Evolutionary conservation across 2,329 filamentous ascomycete genomes (phyloP), one percentile per base, ranked within the genome.

Genomic region (Xylogone sp.): DNA sequence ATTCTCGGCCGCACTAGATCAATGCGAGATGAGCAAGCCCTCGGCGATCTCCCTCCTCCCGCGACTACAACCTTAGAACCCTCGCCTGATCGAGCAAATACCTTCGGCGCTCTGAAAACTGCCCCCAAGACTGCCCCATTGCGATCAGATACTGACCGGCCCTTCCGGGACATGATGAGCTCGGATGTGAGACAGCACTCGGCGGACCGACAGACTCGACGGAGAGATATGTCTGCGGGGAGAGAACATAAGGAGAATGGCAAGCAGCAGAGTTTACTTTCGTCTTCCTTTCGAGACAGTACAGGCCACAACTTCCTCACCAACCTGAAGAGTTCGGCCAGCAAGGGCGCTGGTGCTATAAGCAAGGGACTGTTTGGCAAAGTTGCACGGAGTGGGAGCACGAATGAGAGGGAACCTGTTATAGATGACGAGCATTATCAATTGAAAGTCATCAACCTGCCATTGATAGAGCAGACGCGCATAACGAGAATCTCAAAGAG

Each of bases 401-500:
- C 83, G 59, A 80, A 70, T 59, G 88, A 84, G 65, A 87, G 71
- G 56, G 84, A 88, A 54, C 72, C 76, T 3, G 69, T 80, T 2
- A 72, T 90, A 12, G 90, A 90, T 59, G 87, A 91, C 62, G 90
- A 94, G 64, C 87, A 90, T 62, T 96, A 97, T 63, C 79, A 87
- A 50, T 78, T 91, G 62, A 90, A 87, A 60, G 84, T 96, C 43
- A 90, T 97, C 67, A 96, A 94, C 62, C 75, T 88, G 46, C 90
- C 91, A 1, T 74, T 97, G 24, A 79, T 96, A 21, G 87, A 96
- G 67, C 93, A 97, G 71, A 92, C 92, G 6, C 84, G 93, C n/a
- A 76, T 85, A 57, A 97, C 93, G 0, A 82, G 93, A 56, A 97
- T 97, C 65, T 95, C 91, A 7, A 95, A 93, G 70, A 83, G 87